Evolutionary conservation across 2,329 filamentous ascomycete species (phyloP), one percentile per base, ranked within the genome.

Genomic region (Pseudocercospora crystallina): DNA sequence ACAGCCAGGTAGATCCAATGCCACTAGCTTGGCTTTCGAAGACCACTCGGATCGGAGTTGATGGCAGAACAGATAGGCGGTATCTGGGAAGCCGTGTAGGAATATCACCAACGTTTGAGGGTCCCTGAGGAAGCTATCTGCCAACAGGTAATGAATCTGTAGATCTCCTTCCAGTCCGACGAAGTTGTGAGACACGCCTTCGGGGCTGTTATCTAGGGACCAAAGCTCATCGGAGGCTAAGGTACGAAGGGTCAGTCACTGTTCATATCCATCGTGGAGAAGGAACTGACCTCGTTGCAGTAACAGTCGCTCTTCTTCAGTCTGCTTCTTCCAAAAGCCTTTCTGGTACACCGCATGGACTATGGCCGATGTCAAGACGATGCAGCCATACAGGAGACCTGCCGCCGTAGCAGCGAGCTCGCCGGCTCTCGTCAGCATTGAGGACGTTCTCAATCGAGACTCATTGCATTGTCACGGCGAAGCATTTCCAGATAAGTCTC

Each of bases 1-100:
- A 54, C 78, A 83, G 1, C 81, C 80, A 13, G 81, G 81, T 5
- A 84, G 63, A 60, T 83, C 81, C 34, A 82, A 69, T 0, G 79
- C 80, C 30, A 83, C 72, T 5, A 82, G 58, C 14, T 73, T 74
- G 14, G 75, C 72, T 5, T 70, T 58, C 20, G 70, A 52, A 20
- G 67, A 64, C 26, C 73, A 64, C 8, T 66, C 51, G 0, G 73
- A 75, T 34, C 65, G 64, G 14, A 82, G 65, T 17, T 80, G 64
- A 43, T 75, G 68, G 39, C 73, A 72, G 78, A 79, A 84, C 44
- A 83, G 66, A 9, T 75, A 71, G 66, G 73, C 81, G 49, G 79
- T 81, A 58, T 84, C 80, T 5, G 81, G 81, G 51, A 82, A 84
- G 33, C 81, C 60, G 69, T 17, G 55, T 2, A 55, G 41, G 35